Base-by-base conservation (phyloP, 2,329 filamentous ascomycete species). In the Paecilomyces dactylethromorphus region DNA sequence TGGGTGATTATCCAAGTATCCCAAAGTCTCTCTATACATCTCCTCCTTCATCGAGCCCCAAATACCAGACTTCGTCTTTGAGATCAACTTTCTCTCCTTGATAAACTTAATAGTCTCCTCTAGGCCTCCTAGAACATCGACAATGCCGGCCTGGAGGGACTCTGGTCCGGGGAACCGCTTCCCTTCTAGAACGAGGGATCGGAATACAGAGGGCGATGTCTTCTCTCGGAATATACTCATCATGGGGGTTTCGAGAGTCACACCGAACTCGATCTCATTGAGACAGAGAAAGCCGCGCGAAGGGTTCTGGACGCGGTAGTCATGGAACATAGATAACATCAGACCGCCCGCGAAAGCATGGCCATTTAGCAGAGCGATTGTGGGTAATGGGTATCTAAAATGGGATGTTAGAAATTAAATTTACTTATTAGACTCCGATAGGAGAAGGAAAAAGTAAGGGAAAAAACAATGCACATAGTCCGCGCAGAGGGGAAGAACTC, bases 341-440 rank as follows among this genome's bases (percentile, higher is more conserved):
- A 92, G 79, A n/a, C 89, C 90, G 53, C 85, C 90, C 5, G 90
- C 91, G 71, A 92, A 94, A 57, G 87, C 85, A 73, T 95, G 91
- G 22, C 90, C 90, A 66, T 91, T 91, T 57, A 93, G 69, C 8
- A 92, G 79, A n/a, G 89, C 87, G 55, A 94, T 75, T 2, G 90
- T 94, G 24, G 90, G 90, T 89, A 92, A 91, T 13, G 90, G 89
- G 69, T 86, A 93, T 56, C 79, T 82, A 55, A 45, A 51, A 49
- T 52, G 56, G 32, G 39, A 21, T 54, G 18, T 59, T 35, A 53
- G 51, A 45, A 45, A 45, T 21, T 56, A 21, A 58, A 12, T 31
- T 22, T n/a, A 45, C 49, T 45, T 39, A 56, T 51, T 32, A 50
- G 21, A 56, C 8, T 18, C 35, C 26, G 10, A n/a, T 22, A n/a